Base-by-base conservation (phyloP, 2,329 filamentous ascomycete genomes). In the Scytalidium sp. region DNA sequence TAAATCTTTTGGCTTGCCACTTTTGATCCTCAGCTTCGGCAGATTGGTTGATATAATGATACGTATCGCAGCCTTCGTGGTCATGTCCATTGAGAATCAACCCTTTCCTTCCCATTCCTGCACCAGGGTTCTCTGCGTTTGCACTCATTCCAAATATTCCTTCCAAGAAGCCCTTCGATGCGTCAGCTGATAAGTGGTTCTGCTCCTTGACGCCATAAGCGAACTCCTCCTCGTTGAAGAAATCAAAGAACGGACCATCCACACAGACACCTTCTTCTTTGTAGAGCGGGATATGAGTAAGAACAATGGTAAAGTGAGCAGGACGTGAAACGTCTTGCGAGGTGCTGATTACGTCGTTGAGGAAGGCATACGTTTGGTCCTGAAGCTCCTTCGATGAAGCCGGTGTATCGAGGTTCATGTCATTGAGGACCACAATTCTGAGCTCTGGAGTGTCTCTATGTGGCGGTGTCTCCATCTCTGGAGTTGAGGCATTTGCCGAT, bases 21-120 rank as follows among this genome's bases (percentile, higher is more conserved):
- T 48, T 36, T 42, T 32, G 46, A 9, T 47, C 48, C 4, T 55
- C 51, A 15, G 36, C 42, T 25, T 52, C 48, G 3, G 53, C 42
- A n/a, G 76, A 78, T 62, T 86, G 83, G 67, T 88, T 85, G 64
- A 90, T 78, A 61, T 80, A 93, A 72, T 99, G 94, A 62, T 87
- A 87, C 7, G 86, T 87, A 67, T 97, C 91, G 65, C 94, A 99
- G 6, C 94, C 94, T 58, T 88, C 89, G 67, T 99, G 94, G 64
- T 99, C 94, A 65, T 99, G 94, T 0, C 94, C 94, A 44, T 92
- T 97, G 36, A 99, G 71, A 21, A 99, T 84, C 5, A 97, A 71
- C 1, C 93, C 92, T 8, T 75, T 79, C 15, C 90, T 76, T 1
- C 90, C 90, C 46, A 72, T 71, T 1, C 90, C 90, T 10, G 69